Percentiles rank a stretch among this genome's conserved stretches.
phyloP scores from a whole-genome alignment of 2,329 filamentous ascomycete species.

The Paracorniculantispora psalliotae region DNA sequence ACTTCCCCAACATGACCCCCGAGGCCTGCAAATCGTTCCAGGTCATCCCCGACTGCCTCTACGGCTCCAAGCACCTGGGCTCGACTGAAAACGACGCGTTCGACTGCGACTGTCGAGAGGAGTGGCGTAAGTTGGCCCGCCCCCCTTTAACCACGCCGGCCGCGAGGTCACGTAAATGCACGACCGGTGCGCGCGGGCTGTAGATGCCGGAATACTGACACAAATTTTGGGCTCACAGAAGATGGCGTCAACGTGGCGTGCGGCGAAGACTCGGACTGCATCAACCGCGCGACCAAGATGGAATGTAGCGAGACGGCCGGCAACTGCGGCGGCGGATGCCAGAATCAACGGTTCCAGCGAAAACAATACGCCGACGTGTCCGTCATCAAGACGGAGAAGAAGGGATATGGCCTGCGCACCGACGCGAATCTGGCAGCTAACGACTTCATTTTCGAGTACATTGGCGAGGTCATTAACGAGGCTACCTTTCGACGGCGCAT shows the following conservation, averaged over 20 bases:
- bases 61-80: slow-evolving; percentile 86
- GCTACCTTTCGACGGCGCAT: slow-evolving; percentile 82
- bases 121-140: slow-evolving; percentile 72
- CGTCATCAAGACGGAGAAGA: slow-evolving; percentile 97
- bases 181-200: slow-evolving; percentile 15
- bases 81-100: slow-evolving; percentile 84
- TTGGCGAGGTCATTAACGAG: slow-evolving; percentile 97
- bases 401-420: slow-evolving; percentile 86
- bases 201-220: slow-evolving; percentile 16
- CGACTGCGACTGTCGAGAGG: slow-evolving; percentile 91
- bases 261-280: slow-evolving; percentile 94
- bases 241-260: slow-evolving; percentile 74
- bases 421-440: slow-evolving; percentile 71
- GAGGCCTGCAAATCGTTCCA: slow-evolving; percentile 75
- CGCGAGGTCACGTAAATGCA: background rate
- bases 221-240: slow-evolving; percentile 33
- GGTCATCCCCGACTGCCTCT: slow-evolving; percentile 78
- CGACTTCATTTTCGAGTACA: slow-evolving; percentile 97
- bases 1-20: slow-evolving; percentile 72
- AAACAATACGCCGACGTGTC: slow-evolving; percentile 87
- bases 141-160: background rate
- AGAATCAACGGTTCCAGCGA: slow-evolving; percentile 91
- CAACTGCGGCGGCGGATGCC: slow-evolving; percentile 80
- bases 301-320: slow-evolving; percentile 77
- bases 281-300: slow-evolving; percentile 97